Conservation (phyloP, 495 filamentous ascomycete species). For the Lepraria neglecta region DNA sequence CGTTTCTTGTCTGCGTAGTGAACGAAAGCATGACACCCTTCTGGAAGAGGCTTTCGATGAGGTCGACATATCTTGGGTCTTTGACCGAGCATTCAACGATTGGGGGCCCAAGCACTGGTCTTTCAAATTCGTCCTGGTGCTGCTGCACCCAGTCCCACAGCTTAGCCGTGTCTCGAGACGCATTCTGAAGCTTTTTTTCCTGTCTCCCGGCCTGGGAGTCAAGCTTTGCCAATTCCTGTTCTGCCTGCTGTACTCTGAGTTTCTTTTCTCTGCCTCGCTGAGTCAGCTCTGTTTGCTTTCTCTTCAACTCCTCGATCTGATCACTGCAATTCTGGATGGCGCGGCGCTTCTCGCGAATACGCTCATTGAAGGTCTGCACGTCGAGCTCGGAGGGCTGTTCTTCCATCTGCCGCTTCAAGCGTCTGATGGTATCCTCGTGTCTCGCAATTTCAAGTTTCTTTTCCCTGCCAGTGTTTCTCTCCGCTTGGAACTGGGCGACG, state of each 20-base stretch:
- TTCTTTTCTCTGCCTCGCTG: constrained; percentile 20
- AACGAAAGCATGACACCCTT: constrained; percentile 61
- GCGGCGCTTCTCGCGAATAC: constrained; percentile 37
- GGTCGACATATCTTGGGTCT: constrained; percentile 63
- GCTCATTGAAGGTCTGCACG: constrained; percentile 47
- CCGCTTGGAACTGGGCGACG: constrained; percentile 50
- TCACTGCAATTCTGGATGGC: constrained; percentile 33
- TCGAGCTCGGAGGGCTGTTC: constrained; percentile 50
- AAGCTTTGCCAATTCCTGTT: constrained; percentile 51
- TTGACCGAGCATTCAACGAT: constrained; percentile 76
- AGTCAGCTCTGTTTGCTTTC: constrained; percentile 30
- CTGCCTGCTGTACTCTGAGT: constrained; percentile 33
- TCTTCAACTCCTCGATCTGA: constrained; percentile 34
- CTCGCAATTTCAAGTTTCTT: constrained; percentile 47
- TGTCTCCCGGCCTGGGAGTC: constrained; percentile 74
- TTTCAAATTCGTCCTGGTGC: constrained; percentile 66
- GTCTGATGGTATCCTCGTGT: constrained; percentile 39
- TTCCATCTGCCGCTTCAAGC: constrained; percentile 43
- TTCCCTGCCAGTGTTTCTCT: constrained; percentile 44
- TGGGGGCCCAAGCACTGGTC: constrained; percentile 78
- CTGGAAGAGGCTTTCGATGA: constrained; percentile 66
- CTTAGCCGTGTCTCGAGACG: constrained; percentile 54
- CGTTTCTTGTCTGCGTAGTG: constrained; percentile 63
- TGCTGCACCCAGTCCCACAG: constrained; percentile 77
- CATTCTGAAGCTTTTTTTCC: constrained; percentile 50